Base-by-base conservation (phyloP, 192 early-diverging fungal genomes). In the Linnemannia hyalina region DNA sequence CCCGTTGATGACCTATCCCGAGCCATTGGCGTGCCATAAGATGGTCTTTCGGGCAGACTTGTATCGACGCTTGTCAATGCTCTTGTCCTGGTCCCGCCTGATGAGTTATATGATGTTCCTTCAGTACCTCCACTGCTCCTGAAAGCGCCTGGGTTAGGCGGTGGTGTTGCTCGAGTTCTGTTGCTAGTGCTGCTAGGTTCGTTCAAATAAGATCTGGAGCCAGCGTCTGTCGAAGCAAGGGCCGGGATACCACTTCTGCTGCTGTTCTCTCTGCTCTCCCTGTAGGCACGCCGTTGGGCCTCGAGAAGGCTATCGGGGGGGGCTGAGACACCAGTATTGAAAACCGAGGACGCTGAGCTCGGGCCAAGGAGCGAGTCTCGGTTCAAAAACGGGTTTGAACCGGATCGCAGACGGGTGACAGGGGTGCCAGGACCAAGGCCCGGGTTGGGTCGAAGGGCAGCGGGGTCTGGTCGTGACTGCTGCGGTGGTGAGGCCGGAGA, bases 381-480 rank as follows among this genome's bases (percentile, higher is more conserved):
- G 68, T 70, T 49, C 5, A 60, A 9, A 5, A 63, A 63, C 10
- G 82, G 82, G 47, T 83, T 83, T 9, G 82, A 83, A 11, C 82
- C 82, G 29, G 82, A 83, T 11, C 82, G 76, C 52, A 83, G 5
- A 41, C 77, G 74, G 55, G 71, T 55, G 4, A 15, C 63, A 29
- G 49, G 16, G 44, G 74, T 35, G 18, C 29, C 32, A 36, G 74
- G 71, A 1, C 54, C 55, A 38, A 35, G 38, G 46, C 82, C 76
- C 9, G 71, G 3, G 23, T 36, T 29, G 38, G 76, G 65, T 26
- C 73, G 74, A n/a, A 80, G 74, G 0, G 35, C 11, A 5, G 73
- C 65, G n/a, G 57, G 13, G 52, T 65, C 42, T 32, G 49, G 72
- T 38, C 76, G 76, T 75, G 82, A 75, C 73, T 78, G 77, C 41